Evolutionary conservation across 331 rosid species (phyloP).

Genomic region (Telfairia occidentalis): DNA sequence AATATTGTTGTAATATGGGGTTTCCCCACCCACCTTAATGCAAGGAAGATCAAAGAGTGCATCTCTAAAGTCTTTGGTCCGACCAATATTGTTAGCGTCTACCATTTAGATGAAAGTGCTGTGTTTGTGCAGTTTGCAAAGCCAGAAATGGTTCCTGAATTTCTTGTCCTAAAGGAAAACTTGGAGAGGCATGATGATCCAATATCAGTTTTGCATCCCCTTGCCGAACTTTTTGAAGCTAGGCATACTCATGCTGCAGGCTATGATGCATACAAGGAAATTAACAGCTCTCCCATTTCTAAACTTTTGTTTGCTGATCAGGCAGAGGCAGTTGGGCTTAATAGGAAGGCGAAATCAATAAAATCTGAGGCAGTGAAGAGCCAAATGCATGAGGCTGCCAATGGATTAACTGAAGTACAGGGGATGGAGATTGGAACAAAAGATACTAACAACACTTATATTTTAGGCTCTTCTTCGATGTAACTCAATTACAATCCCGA

Average conservation of each 20-base stretch:
- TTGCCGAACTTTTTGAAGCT: conserved; percentile 52
- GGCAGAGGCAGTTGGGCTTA: conserved; percentile 50
- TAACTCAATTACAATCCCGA: neutral
- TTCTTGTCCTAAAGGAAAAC: conserved; percentile 51
- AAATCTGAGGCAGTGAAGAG: conserved; percentile 19
- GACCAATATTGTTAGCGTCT: conserved; percentile 40
- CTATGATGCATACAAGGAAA: conserved; percentile 63
- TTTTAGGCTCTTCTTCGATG: conserved; percentile 28
- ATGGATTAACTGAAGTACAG: conserved; percentile 12
- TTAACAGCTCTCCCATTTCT: conserved; percentile 51
- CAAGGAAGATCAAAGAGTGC: conserved; percentile 42
- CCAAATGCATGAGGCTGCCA: conserved; percentile 16
- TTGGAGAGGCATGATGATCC: conserved; percentile 53
- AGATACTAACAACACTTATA: conserved; percentile 15
- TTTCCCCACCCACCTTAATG: conserved; percentile 48
- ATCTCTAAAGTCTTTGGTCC: conserved; percentile 54
- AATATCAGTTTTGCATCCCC: conserved; percentile 58
- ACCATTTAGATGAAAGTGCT: conserved; percentile 67
- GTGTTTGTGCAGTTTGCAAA: conserved; percentile 60
- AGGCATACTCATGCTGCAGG: conserved; percentile 53
- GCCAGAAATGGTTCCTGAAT: conserved; percentile 43
- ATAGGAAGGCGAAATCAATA: conserved; percentile 34
- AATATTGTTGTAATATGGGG: conserved; percentile 77
- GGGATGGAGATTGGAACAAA: conserved; percentile 19
- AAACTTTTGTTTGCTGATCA: conserved; percentile 60